Base-by-base conservation (phyloP, 1,284 basidiomycete species). In the Cutaneotrichosporon arboriforme region DNA sequence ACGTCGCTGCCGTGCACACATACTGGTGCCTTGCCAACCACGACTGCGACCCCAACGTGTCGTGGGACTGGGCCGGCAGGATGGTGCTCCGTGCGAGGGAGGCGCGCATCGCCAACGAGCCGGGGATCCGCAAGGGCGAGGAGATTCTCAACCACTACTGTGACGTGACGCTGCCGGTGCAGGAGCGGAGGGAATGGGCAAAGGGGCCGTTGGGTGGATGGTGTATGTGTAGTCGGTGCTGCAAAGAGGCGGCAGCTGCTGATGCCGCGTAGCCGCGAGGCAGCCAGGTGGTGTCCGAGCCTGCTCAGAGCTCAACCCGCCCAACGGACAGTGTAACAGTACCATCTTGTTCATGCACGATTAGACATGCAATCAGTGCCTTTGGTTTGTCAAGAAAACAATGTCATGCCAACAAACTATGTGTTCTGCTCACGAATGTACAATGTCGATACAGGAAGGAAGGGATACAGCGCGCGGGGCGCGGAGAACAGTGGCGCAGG, bases 111-210 rank as follows among this genome's bases (percentile, higher is more conserved):
- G 23, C 15, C 35, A 20, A 20, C 13, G 7, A 8, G 13, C 44
- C 52, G 8, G 55, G 55, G 1, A 22, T 57, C 3, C 10, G 41
- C 15, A 41, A 41, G 40, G 52, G 48, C 31, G 51, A 57, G 8
- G 55, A 57, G 46, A 39, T 57, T 9, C 52, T 57, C 13, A 57
- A 44, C 42, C 55, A 57, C 41, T 57, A 57, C 49, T 57, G 55
- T 49, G 55, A 57, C 38, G 35, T 57, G 22, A 18, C 46, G 7
- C 34, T 57, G 15, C 52, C 52, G 9, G 55, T 57, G 34, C 20
- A 31, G n/a, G 49, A 57, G 41, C 39, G 55, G 14, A 14, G 55
- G 3, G 55, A 57, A 41, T 57, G 55, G 55, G 55, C 55, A 2
- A 54, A 40, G 20, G 52, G 52, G 0, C 52, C 55, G 17, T 49